A percentile compares a stretch with the other conserved stretches of the same genome.
Conservation (phyloP, 192 early-diverging fungal species). For the Geranomyces variabilis region DNA sequence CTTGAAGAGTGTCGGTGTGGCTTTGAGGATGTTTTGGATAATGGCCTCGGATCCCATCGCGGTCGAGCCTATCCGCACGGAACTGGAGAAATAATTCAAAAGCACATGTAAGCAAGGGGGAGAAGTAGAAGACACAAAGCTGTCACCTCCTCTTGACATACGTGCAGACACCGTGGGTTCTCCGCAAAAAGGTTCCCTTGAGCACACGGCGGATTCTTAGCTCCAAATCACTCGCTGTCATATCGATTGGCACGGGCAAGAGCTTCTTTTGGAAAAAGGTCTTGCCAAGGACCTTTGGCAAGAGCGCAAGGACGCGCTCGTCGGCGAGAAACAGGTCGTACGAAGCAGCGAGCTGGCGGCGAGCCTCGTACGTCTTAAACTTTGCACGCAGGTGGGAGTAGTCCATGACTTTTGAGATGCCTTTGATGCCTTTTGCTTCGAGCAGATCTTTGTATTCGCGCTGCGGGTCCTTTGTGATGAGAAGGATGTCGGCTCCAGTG, state of each 20-base stretch:
- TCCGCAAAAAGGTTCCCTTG: conserved; percentile 65
- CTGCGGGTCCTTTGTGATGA: conserved; percentile 88
- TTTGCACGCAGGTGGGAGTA: conserved; percentile 77
- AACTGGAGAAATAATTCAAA: not conserved
- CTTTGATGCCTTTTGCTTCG: conserved; percentile 59
- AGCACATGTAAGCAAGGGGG: not conserved
- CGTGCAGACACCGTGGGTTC: conserved; percentile 65
- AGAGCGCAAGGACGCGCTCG: conserved; percentile 71
- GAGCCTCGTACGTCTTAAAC: conserved; percentile 80
- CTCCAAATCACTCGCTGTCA: conserved; percentile 62
- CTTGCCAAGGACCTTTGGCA: conserved; percentile 83
- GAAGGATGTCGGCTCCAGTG: conserved; percentile 72
- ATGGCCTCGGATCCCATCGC: conserved; percentile 60
- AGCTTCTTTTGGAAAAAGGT: conserved; percentile 84
- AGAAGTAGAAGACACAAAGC: no score
- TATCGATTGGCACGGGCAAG: conserved; percentile 74
- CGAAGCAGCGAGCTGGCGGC: conserved; percentile 68
- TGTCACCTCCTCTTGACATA: no score
- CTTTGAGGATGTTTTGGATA: conserved; percentile 75
- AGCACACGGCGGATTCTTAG: conserved; percentile 64
- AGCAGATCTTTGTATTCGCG: conserved; percentile 77
- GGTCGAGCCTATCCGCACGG: not conserved
- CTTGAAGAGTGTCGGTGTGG: conserved; percentile 61
- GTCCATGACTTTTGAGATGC: conserved; percentile 68
- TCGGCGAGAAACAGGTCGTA: conserved; percentile 92